These are phyloP conservation scores for Aplosporella prunicola DNA, from an alignment of 2,329 filamentous ascomycete genomes.

Conservation along the genomic window DNA sequence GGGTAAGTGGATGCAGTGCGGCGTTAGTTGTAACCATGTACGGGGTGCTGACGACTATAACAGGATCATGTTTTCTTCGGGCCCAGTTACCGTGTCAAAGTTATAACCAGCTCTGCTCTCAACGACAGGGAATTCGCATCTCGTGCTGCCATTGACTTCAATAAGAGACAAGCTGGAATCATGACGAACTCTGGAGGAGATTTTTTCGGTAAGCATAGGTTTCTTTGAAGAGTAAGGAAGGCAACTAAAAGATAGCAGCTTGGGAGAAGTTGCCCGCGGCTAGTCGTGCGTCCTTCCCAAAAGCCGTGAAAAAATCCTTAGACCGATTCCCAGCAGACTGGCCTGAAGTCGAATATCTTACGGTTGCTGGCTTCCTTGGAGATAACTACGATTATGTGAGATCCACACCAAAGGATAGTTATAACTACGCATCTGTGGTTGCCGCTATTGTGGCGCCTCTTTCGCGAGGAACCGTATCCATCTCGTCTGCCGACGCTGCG, in stretches of 20 bases:
- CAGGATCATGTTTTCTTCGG: background rate
- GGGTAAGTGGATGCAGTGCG: background rate
- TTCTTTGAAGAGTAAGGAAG: too few species aligned
- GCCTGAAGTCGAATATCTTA: conserved; percentile 16
- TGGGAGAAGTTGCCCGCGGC: conserved; percentile 7
- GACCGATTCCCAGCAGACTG: conserved; percentile 12
- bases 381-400: conserved; percentile 6
- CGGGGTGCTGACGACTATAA: background rate
- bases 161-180: background rate
- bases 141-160: too few species aligned
- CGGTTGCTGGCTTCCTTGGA: background rate
- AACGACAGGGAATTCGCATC: too few species aligned
- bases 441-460: conserved; percentile 34
- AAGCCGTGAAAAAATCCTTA: background rate
- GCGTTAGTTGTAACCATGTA: background rate
- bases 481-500: conserved; percentile 44
- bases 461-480: conserved; percentile 40
- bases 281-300: background rate
- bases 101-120: background rate
- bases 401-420: conserved; percentile 13
- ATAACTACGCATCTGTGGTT: conserved; percentile 19
- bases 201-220: too few species aligned
- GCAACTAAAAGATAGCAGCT: too few species aligned
- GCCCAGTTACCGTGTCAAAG: background rate
- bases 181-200: conserved; percentile 10